Evolutionary conservation across 441 rosid species (phyloP), one percentile per base, ranked within the genome.

Genomic region (Euphorbia celastroides): DNA sequence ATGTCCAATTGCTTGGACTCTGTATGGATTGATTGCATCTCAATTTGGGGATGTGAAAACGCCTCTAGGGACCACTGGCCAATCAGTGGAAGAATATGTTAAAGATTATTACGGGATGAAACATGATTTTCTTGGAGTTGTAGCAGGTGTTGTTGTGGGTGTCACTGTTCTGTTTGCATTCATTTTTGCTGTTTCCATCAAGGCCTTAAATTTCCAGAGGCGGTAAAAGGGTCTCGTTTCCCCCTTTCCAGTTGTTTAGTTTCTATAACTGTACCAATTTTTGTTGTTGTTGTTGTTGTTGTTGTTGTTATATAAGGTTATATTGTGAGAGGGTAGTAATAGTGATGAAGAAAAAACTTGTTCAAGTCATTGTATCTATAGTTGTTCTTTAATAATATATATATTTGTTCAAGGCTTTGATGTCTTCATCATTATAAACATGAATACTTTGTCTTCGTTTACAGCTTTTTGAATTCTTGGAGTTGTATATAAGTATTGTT

Each of bases 1-100:
- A 23, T 60, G 77, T 27, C 90, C 90, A 0, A 60, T 80, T 2
- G 44, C 86, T 10, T 86, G 88, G 90, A 83, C 82, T 3, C 32
- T 86, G 75, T 78, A 83, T 13, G 90, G 90, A 38, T 22, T 81
- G 71, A 1, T 81, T 25, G 77, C 19, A 28, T 83, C 90, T 7
- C 86, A 83, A 38, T 86, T 51, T 50, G 86, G 81, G 42, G 90
- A 83, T 19, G 0, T 75, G 5, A 26, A 75, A 30, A 13, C 60
- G 0, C 5, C 13, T 28, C 41, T 80, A 20, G 79, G 67, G 11
- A 58, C 28, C 0, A 13, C 34, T 0, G 62, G 60, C 1, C 57
- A 46, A 48, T 65, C 77, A 2, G 81, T 76, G 57, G 30, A 75
- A 38, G 63, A 75, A 0, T 80, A 44, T 22, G 44, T 87, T 64